Evolutionary conservation across 192 early-diverging fungal species (phyloP), one percentile per base, ranked within the genome.

Genomic region (Coemansia guatemalensis): DNA sequence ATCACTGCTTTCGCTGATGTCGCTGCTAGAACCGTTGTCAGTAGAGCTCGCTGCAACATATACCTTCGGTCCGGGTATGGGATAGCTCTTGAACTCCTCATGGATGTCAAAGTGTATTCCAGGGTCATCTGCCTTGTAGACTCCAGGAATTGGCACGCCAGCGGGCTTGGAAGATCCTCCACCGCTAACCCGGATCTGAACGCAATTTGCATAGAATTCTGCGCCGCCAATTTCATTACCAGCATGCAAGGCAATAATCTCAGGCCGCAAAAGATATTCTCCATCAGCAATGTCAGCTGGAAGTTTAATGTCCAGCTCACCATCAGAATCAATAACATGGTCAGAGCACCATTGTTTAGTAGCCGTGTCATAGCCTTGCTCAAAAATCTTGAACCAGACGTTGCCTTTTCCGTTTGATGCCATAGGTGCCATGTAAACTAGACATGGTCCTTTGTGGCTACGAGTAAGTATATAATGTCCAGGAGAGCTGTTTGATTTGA

Each of bases 371-470:
- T 65, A 78, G 3, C 67, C 71, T 1, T 78, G 48, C n/a, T 78
- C 66, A 23, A 51, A 69, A n/a, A 69, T 63, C 30, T 73, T 69
- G 56, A 69, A 73, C 71, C 71, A 74, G 17, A 61, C 55, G 1
- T 79, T 17, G 12, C 60, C 55, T 4, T 48, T 51, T 0, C 71
- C 76, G 26, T 68, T 61, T 1, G 47, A 52, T 6, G 35, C 51
- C 20, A 63, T 47, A 0, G 41, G 63, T 3, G 76, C 62, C 59
- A 79, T 65, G 39, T 65, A 69, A 27, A 64, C 74, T 6, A 66
- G 18, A n/a, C 65, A 68, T 0, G 74, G 65, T 0, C 69, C 74
- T 24, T 59, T 23, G 32, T 77, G 69, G 20, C 56, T 68, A 0
- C 56, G 41, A 1, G 52, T 32, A 24, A 68, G 56, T 0, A 33